Conservation (phyloP, 78 protist genomes). For the Chrysochromulina parva region DNA sequence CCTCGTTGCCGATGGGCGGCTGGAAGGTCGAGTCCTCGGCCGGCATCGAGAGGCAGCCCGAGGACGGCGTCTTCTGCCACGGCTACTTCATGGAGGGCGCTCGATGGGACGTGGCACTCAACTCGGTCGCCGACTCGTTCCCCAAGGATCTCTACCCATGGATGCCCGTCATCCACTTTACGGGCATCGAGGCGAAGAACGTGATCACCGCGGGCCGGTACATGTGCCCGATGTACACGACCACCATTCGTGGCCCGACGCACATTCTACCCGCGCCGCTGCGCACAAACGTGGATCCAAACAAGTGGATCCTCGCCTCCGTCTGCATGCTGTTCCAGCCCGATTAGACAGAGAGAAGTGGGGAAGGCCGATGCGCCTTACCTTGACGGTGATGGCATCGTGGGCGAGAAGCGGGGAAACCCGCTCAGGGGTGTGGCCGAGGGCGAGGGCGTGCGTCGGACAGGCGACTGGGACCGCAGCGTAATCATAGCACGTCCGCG, state of each 20-base stretch:
- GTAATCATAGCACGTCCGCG: no score
- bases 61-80: slow-evolving; percentile 66
- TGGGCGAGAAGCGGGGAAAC: no score
- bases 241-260: slow-evolving; percentile 59
- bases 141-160: slow-evolving; percentile 66
- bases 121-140: slow-evolving; percentile 44
- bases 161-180: slow-evolving; percentile 68
- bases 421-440: no score
- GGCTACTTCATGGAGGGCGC: slow-evolving; percentile 80
- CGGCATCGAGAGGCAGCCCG: slow-evolving; percentile 41
- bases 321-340: slow-evolving; percentile 57
- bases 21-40: no score
- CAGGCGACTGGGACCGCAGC: no score
- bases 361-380: no score
- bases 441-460: no score
- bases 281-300: slow-evolving; percentile 38
- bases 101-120: slow-evolving; percentile 55
- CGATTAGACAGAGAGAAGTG: background rate
- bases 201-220: slow-evolving; percentile 43
- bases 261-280: slow-evolving; percentile 65
- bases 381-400: no score
- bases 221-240: slow-evolving; percentile 80
- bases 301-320: slow-evolving; percentile 83
- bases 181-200: slow-evolving; percentile 47
- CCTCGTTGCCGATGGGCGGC: background rate